Percentiles rank a stretch among this genome's conserved stretches.
phyloP scores from a whole-genome alignment of 2,329 filamentous ascomycete genomes.

The Exophiala alcalophila region DNA sequence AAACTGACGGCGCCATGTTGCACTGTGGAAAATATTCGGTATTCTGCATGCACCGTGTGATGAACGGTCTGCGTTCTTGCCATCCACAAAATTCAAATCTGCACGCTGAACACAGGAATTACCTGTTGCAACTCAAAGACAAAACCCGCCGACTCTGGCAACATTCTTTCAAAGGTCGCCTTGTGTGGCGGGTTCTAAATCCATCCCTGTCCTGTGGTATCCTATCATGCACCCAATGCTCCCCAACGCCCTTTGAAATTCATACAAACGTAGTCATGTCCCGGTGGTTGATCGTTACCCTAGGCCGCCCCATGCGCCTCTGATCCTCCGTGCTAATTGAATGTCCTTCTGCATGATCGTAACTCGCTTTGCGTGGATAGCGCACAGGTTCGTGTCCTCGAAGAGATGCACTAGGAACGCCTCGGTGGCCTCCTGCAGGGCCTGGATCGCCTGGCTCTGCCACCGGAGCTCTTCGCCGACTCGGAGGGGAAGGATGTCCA shows the following conservation, averaged over 20 bases:
- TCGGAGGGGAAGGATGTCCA: slow-evolving; percentile 57
- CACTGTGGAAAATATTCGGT: too few relatives aligned
- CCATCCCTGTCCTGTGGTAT: slow-evolving; percentile 7
- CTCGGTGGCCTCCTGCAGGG: slow-evolving; percentile 92
- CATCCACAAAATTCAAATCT: too few relatives aligned
- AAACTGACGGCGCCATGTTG: too few relatives aligned
- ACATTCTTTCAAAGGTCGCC: not conserved
- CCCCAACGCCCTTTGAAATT: slow-evolving; percentile 1
- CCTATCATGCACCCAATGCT: slow-evolving; percentile 6
- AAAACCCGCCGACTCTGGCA: not conserved
- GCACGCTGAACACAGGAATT: not conserved
- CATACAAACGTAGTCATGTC: slow-evolving; percentile 6
- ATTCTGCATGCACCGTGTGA: too few relatives aligned
- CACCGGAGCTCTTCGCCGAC: slow-evolving; percentile 73
- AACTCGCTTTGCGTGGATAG: slow-evolving; percentile 92
- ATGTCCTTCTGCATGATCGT: slow-evolving; percentile 99
- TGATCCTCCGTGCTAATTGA: slow-evolving; percentile 78
- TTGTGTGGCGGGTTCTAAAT: not conserved
- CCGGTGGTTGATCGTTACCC: too few relatives aligned
- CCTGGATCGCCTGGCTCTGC: slow-evolving; percentile 93
- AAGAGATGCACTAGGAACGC: slow-evolving; percentile 96
- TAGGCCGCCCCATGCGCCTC: slow-evolving; percentile 72
- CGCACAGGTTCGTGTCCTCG: slow-evolving; percentile 92
- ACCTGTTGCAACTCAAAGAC: not conserved
- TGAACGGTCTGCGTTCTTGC: too few relatives aligned